Evolutionary conservation across 257 asterid species (phyloP), one percentile per base, ranked within the genome.

Genomic region (Forsythia suspensa): DNA sequence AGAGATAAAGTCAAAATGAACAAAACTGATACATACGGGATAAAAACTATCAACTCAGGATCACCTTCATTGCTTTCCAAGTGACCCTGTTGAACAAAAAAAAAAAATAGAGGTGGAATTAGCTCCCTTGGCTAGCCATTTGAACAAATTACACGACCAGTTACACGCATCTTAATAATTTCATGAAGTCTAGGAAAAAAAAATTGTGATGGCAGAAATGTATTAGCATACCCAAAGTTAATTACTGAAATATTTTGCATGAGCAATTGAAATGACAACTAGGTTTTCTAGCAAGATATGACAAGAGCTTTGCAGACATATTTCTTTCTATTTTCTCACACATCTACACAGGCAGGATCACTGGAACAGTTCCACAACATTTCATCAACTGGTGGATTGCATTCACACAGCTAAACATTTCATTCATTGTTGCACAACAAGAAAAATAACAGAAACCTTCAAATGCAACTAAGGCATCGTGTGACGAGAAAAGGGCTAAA

Each of bases 1-100:
- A 61, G 16, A 61, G 38, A 11, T 3, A 24, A 24, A 6, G 66
- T n/a, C 29, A 1, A 61, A 61, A 77, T 72, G 12, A 71, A 77
- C 79, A 66, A 67, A 82, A 66, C 43, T 43, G 59, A 69, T 73
- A 88, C 97, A 91, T 87, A 95, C 98, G 98, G 99, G 68, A 95
- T 95, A 83, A 92, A 92, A 80, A 95, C 95, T 79, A 95, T 92
- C 88, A 95, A 84, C 88, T 95, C 98, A 2, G 99, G 98, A 85
- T 95, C 99, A 16, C 97, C 98, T 63, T 87, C 92, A 81, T 95
- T 95, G 96, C 98, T 95, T 87, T 95, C 99, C 94, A 95, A 83
- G 86, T 87, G 82, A 85, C 96, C 97, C 99, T 95, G 91, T 66
- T 34, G 67, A 72, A 73, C 42, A 63, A 72, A 74, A 61, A 36